A percentile compares a stretch with the other conserved stretches of the same genome.
phyloP scores from a whole-genome alignment of 768 basidiomycete genomes.

The Lactarius hengduanensis region DNA sequence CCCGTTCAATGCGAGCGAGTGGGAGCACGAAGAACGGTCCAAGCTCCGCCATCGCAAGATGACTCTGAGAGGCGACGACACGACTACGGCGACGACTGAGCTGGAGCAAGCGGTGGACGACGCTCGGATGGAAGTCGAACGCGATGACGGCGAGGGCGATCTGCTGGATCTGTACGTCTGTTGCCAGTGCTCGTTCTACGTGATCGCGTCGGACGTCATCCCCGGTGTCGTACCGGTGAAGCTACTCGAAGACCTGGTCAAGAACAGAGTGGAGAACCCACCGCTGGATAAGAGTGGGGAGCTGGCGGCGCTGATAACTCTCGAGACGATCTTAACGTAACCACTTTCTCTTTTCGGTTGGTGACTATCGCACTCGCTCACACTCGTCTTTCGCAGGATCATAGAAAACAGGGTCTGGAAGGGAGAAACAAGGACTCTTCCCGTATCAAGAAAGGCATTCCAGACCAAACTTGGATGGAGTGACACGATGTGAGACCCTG shows the following conservation, averaged over 20 bases:
- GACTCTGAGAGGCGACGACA: conserved; percentile 32
- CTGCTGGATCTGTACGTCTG: conserved; percentile 78
- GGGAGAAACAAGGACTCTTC: conserved; percentile 58
- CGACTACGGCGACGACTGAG: conserved; percentile 12
- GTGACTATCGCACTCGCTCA: conserved; percentile 10
- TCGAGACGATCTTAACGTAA: conserved; percentile 69
- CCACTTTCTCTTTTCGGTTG: conserved; percentile 31
- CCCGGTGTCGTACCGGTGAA: conserved; percentile 69
- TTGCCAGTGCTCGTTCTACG: conserved; percentile 79
- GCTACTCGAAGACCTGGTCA: conserved; percentile 59
- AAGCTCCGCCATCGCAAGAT: conserved; percentile 58
- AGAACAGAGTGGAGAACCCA: conserved; percentile 62
- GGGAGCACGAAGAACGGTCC: conserved; percentile 51
- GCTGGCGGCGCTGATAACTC: conserved; percentile 51
- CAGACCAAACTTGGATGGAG: conserved; percentile 68
- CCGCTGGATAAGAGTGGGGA: conserved; percentile 52
- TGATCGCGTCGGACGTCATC: conserved; percentile 65
- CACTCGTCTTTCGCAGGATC: conserved; percentile 45
- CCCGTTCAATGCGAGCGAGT: conserved; percentile 54
- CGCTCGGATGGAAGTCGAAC: conserved; percentile 36
- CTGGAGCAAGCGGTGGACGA: conserved; percentile 28
- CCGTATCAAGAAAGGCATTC: conserved; percentile 54
- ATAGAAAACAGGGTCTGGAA: conserved; percentile 77
- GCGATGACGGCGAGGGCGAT: conserved; percentile 46
- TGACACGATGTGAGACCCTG: conserved; percentile 48